Evolutionary conservation across 495 filamentous ascomycete genomes (phyloP), one percentile per base, ranked within the genome.

Genomic region (Penicillium herquei): DNA sequence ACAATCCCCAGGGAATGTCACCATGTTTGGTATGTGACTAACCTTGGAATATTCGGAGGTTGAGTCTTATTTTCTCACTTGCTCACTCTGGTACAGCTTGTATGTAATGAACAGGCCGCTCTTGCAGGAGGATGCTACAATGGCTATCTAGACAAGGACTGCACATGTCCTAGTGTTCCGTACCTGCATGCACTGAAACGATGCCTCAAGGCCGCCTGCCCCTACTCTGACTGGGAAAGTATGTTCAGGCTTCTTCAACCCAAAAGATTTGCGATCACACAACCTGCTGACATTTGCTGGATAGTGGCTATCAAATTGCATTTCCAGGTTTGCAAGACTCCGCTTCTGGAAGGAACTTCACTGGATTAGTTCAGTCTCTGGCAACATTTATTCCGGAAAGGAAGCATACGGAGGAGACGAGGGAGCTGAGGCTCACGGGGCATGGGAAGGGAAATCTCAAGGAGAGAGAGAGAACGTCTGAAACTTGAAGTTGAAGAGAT

Each of bases 41-140:
- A 13, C 4, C 26, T 46, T 11, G 9, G n/a, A n/a, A n/a, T n/a
- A n/a, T n/a, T 2, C 21, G 4, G 21, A 26, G 21, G 1, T 17
- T 12, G 7, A 2, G 18, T 12, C n/a, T 6, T 1, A 18, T 3
- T 26, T 39, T 12, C n/a, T 6, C 6, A 18, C 0, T 26, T 39
- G 7, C 30, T 16, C 10, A 39, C 14, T 17, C 3, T 17, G n/a
- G 12, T 31, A 44, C 9, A 51, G 50, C 18, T 31, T 13, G 30
- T 40, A 7, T 52, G 50, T 9, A 52, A 52, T 14, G 50, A 52
- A 37, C 46, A 49, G 18, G 50, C 50, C 5, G 50, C 50, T 14
- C 17, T 16, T 1, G 21, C 11, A 6, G 39, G 17, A 31, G 35
- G 17, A 10, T 37, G 39, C 13, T 52, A 26, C 11, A 32, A 33